Evolutionary conservation across 2,329 filamentous ascomycete genomes (phyloP).

Genomic region (Tolypocladium inflatum): DNA sequence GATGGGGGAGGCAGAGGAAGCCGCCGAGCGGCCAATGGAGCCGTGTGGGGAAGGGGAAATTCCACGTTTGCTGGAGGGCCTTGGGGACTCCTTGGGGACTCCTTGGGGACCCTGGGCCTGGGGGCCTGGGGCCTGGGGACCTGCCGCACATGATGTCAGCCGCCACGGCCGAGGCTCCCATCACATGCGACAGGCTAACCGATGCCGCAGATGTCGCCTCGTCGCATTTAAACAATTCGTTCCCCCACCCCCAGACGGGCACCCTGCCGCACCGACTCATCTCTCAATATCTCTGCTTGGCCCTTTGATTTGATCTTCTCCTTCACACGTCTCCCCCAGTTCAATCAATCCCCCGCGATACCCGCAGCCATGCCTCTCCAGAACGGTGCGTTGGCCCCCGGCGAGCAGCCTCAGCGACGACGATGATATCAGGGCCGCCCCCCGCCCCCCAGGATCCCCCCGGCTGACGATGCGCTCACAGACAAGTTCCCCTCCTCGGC

Average conservation of each 20-base stretch:
- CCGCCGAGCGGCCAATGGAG: neutral
- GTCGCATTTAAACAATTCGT: conserved; percentile 6
- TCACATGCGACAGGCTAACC: conserved; percentile 17
- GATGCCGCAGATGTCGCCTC: neutral
- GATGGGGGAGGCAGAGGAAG: neutral
- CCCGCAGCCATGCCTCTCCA: conserved; percentile 56
- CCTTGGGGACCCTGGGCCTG: too few relatives aligned
- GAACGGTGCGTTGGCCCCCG: conserved; percentile 41
- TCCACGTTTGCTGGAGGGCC: neutral
- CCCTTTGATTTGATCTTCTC: conserved; percentile 1
- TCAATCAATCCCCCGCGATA: neutral
- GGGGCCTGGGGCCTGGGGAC: too few relatives aligned
- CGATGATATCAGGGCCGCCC: too few relatives aligned
- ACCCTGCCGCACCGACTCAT: neutral
- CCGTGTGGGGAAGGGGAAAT: neutral
- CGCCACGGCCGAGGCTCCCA: conserved; percentile 18
- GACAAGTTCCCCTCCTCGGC: conserved; percentile 81
- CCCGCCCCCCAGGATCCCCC: too few relatives aligned
- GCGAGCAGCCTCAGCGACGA: neutral
- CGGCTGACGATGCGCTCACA: conserved; percentile 20
- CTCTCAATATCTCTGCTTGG: neutral
- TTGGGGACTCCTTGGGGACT: too few relatives aligned
- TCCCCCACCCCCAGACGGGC: neutral
- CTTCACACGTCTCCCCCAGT: neutral
- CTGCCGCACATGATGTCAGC: conserved; percentile 7